Conservation (phyloP, 1,139 yeast species). For the Citeromyces siamensis region DNA sequence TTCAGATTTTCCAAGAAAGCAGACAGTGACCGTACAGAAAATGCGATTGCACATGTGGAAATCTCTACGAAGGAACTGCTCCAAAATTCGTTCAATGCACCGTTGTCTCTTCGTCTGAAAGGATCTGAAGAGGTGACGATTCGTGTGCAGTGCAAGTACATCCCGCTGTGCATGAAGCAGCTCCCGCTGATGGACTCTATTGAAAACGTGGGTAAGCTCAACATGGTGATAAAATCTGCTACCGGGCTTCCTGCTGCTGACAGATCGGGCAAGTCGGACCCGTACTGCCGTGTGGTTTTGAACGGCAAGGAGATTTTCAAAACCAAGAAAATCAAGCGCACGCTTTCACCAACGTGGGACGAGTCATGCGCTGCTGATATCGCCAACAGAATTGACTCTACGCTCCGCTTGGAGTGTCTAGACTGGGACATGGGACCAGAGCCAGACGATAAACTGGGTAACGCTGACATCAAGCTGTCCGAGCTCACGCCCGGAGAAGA, state of each 20-base stretch:
- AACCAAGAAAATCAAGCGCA: conserved; percentile 73
- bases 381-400: conserved; percentile 47
- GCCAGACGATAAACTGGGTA: conserved; percentile 72
- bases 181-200: conserved; percentile 69
- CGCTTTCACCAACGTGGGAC: conserved; percentile 84
- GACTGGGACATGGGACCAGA: conserved; percentile 95
- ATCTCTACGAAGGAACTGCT: conserved; percentile 62
- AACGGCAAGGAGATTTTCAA: conserved; percentile 57
- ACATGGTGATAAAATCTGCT: conserved; percentile 54
- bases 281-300: conserved; percentile 59
- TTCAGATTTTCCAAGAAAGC: conserved; percentile 48
- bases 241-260: conserved; percentile 74
- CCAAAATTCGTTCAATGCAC: conserved; percentile 48
- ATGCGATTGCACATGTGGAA: conserved; percentile 47
- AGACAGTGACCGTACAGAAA: conserved; percentile 41
- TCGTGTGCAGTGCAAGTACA: conserved; percentile 58
- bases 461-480: conserved; percentile 43
- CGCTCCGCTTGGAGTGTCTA: conserved; percentile 41
- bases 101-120: conserved; percentile 41
- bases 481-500: conserved; percentile 43
- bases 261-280: conserved; percentile 87
- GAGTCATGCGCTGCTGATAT: conserved; percentile 34
- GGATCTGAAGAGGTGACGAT: conserved; percentile 26
- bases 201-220: conserved; percentile 63
- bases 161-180: conserved; percentile 51